A percentile compares a stretch with the other conserved stretches of the same genome.
phyloP scores from a whole-genome alignment of 2,329 filamentous ascomycete genomes.

The Pestalotiopsis sp. region DNA sequence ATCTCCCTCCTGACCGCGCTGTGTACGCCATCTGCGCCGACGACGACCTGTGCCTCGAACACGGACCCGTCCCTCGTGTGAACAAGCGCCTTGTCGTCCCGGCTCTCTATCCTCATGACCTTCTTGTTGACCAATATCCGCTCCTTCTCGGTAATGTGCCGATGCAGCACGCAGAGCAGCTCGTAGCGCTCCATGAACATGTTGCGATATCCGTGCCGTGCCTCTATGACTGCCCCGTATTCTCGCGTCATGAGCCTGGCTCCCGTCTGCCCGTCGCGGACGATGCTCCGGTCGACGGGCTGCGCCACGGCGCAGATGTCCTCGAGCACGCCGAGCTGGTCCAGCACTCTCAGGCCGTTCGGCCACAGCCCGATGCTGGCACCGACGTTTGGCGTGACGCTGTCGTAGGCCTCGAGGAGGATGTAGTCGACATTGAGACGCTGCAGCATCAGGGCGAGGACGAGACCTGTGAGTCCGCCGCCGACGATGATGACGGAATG shows the following conservation, averaged over 20 bases:
- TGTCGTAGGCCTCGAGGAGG: neutral
- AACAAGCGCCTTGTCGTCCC: neutral
- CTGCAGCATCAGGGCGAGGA: neutral
- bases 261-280: neutral
- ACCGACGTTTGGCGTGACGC: neutral
- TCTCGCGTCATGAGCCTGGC: neutral
- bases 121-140: slow-evolving; percentile 1
- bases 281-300: neutral
- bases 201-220: neutral
- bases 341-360: neutral
- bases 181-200: slow-evolving; percentile 2
- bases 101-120: neutral
- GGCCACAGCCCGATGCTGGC: slow-evolving; percentile 1
- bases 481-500: neutral
- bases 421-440: neutral
- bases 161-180: neutral
- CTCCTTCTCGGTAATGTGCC: neutral
- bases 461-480: neutral
- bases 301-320: neutral
- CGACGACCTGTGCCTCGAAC: neutral
- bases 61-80: neutral
- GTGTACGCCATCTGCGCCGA: neutral
- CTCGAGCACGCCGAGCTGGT: neutral
- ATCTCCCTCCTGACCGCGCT: neutral
- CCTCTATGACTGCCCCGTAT: neutral